Conservation (phyloP, 1,139 yeast genomes). For the Suhomyces anneliseae region DNA sequence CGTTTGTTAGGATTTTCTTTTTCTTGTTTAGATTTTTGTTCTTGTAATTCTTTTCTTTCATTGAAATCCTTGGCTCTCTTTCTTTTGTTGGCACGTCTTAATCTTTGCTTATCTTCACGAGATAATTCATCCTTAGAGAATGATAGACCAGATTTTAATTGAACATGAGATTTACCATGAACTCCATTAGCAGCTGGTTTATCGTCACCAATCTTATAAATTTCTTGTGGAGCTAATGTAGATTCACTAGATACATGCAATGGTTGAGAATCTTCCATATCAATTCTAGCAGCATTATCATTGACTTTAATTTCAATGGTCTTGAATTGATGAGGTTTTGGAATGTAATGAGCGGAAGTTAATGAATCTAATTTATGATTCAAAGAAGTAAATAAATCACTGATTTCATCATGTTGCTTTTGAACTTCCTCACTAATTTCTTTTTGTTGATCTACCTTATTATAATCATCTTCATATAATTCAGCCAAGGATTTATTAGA, state of each 20-base stretch:
- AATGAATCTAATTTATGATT: slow-evolving; percentile 79
- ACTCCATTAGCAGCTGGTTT: slow-evolving; percentile 47
- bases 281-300: slow-evolving; percentile 58
- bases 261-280: slow-evolving; percentile 98
- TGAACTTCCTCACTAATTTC: slow-evolving; percentile 60
- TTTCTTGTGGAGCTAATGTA: slow-evolving; percentile 94
- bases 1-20: slow-evolving; percentile 39
- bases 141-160: slow-evolving; percentile 77
- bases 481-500: slow-evolving; percentile 89
- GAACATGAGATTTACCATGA: slow-evolving; percentile 53
- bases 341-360: slow-evolving; percentile 90
- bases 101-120: slow-evolving; percentile 82
- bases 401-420: slow-evolving; percentile 76
- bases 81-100: slow-evolving; percentile 85
- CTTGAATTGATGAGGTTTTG: slow-evolving; percentile 78
- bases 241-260: slow-evolving; percentile 70
- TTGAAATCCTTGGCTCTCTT: slow-evolving; percentile 61
- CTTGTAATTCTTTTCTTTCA: slow-evolving; percentile 32
- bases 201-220: slow-evolving; percentile 62
- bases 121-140: slow-evolving; percentile 82
- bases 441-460: slow-evolving; percentile 44
- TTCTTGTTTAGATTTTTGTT: slow-evolving; percentile 26
- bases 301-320: slow-evolving; percentile 73
- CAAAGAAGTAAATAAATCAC: slow-evolving; percentile 60
- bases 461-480: slow-evolving; percentile 82